Base-by-base conservation (phyloP, 2,329 filamentous ascomycete genomes). In the Graphium sp. region DNA sequence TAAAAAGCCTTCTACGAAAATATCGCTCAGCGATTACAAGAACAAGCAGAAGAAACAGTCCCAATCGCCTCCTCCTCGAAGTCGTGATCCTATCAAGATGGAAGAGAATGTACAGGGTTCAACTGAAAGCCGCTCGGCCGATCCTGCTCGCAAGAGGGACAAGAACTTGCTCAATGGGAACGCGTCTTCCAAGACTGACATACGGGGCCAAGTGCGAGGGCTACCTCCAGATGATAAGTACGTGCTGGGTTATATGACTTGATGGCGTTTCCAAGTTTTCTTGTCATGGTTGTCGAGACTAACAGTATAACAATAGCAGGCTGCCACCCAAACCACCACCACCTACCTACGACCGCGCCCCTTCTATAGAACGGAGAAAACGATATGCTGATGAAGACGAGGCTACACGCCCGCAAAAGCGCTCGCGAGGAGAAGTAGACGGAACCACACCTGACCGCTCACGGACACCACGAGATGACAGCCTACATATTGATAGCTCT, bases 21-120 rank as follows among this genome's bases (percentile, higher is more conserved):
- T 71, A 37, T 67, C 65, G 10, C 46, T 72, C 34, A 66, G 61
- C 45, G 66, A 71, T 43, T 72, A 70, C 39, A 65, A 64, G 47
- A 70, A 64, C 35, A 62, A 63, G 44, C 62, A 61, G 43, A 50
- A 47, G 38, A 50, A 50, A 46, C 48, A 11, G 35, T 26, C 30
- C 39, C 42, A 34, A 37, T 37, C 29, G 28, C 44, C 29, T 50
- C 53, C 7, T 43, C 48, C 7, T 53, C 54, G 10, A 50, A 55
- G 2, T 43, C 50, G 10, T 20, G 15, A 11, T 9, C 11, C 22
- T 17, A 50, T 42, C 31, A 47, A 40, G 37, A 44, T 15, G 13
- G 30, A 40, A 22, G 50, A 53, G 14, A 31, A 29, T 18, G 45
- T 17, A n/a, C n/a, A n/a, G n/a, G n/a, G n/a, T n/a, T n/a, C n/a